phyloP scores from a whole-genome alignment of 163 green algal genomes.

The Coccomyxa subellipsoidea region DNA sequence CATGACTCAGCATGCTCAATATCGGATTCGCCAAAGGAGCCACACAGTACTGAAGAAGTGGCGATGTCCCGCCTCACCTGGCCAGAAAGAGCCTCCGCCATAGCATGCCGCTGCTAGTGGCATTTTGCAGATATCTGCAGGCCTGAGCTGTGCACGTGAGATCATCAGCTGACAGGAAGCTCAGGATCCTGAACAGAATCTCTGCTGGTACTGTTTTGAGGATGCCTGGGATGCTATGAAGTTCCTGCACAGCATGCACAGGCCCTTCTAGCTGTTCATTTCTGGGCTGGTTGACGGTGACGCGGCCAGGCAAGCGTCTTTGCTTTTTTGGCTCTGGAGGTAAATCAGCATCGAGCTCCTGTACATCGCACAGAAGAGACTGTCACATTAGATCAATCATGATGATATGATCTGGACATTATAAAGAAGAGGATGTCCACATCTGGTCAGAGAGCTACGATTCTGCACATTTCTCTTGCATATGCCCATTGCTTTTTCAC shows the following conservation, averaged over 20 bases:
- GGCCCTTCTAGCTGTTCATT: background rate
- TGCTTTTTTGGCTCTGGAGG: background rate
- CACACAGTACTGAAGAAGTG: background rate
- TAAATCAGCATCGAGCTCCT: background rate
- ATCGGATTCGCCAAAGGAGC: no score
- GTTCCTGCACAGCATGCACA: background rate
- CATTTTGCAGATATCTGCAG: slow-evolving; percentile 1
- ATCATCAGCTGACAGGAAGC: slow-evolving; percentile 33
- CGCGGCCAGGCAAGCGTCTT: background rate
- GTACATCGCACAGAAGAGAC: no score
- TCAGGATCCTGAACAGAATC: slow-evolving; percentile 31
- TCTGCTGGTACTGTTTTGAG: slow-evolving; percentile 22
- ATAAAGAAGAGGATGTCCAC: no score
- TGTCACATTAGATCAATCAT: no score
- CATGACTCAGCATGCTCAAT: background rate
- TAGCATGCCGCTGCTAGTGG: slow-evolving; percentile 14
- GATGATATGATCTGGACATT: no score
- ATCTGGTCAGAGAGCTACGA: no score
- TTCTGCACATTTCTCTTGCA: no score
- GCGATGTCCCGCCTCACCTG: slow-evolving; percentile 18
- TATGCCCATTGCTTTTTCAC: no score
- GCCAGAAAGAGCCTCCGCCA: slow-evolving; percentile 34
- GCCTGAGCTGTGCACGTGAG: slow-evolving; percentile 11
- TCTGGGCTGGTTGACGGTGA: no score
- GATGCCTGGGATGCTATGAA: background rate